A percentile compares a stretch with the other conserved stretches of the same genome.
phyloP scores from a whole-genome alignment of 345 rosid species.

The Bretschneidera sinensis region DNA sequence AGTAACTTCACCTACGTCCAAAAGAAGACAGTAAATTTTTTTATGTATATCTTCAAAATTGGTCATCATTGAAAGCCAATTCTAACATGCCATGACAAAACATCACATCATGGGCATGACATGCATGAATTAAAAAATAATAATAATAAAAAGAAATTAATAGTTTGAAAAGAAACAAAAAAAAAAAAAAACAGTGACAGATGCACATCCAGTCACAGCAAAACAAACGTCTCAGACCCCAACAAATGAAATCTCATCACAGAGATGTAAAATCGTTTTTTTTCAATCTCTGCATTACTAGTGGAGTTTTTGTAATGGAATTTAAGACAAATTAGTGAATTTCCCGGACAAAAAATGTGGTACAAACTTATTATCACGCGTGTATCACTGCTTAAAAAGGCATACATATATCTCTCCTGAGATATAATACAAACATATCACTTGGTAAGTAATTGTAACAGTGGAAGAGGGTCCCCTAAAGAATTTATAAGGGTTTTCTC shows the following conservation, averaged over 20 bases:
- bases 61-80: too few relatives aligned
- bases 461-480: slow-evolving; percentile 37
- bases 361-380: too few relatives aligned
- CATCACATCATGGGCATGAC: slow-evolving; percentile 45
- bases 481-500: slow-evolving; percentile 20
- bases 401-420: slow-evolving; percentile 16
- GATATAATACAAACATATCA: slow-evolving; percentile 46
- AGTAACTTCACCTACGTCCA: slow-evolving; percentile 24
- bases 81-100: slow-evolving; percentile 47
- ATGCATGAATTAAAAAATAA: slow-evolving; percentile 27
- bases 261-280: too few relatives aligned
- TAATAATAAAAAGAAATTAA: too few relatives aligned
- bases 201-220: not conserved
- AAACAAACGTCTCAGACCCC: too few relatives aligned
- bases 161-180: not conserved
- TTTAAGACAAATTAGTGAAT: not conserved
- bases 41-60: slow-evolving; percentile 16
- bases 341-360: too few relatives aligned
- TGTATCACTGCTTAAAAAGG: slow-evolving; percentile 4
- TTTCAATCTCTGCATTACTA: too few relatives aligned
- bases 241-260: too few relatives aligned
- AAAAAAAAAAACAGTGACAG: not conserved
- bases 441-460: slow-evolving; percentile 40
- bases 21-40: slow-evolving; percentile 12
- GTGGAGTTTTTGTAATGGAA: not conserved